phyloP scores from a whole-genome alignment of 306 rosid species.

The Cucumis hystrix region DNA sequence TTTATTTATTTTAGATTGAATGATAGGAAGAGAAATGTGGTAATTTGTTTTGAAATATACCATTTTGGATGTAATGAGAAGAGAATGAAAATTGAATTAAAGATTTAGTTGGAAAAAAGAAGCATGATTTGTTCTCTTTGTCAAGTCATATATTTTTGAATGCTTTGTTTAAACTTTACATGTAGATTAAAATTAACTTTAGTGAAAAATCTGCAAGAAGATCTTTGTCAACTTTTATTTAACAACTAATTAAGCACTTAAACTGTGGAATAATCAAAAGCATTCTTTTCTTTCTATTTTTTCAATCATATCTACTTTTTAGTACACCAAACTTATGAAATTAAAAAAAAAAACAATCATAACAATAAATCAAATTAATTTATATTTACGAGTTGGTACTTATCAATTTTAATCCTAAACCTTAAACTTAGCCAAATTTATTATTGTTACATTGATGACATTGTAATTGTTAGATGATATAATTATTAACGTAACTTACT shows the following conservation, averaged over 20 bases:
- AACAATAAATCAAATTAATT: too few species aligned
- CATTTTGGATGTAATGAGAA: neutral
- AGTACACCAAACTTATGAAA: neutral
- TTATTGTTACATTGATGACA: too few species aligned
- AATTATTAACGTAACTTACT: too few species aligned
- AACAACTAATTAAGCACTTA: conserved; percentile 5
- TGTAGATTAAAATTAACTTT: neutral
- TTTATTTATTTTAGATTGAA: too few species aligned
- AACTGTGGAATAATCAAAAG: neutral
- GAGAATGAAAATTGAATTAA: neutral
- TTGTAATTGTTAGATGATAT: too few species aligned
- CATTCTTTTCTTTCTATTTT: neutral
- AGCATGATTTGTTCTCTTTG: conserved; percentile 5
- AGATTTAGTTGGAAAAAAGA: neutral
- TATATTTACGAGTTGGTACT: too few species aligned
- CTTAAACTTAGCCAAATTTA: too few species aligned
- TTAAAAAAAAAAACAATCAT: too few species aligned
- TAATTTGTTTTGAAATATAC: neutral
- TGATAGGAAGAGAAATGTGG: neutral
- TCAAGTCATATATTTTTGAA: neutral
- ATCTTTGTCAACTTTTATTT: neutral
- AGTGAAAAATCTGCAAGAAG: neutral
- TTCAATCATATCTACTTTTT: neutral
- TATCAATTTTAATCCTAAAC: too few species aligned
- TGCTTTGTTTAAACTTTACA: neutral